Percentiles rank a stretch among this genome's conserved stretches.
phyloP scores from a whole-genome alignment of 2,329 filamentous ascomycete species.

The Verruconis gallopava region DNA sequence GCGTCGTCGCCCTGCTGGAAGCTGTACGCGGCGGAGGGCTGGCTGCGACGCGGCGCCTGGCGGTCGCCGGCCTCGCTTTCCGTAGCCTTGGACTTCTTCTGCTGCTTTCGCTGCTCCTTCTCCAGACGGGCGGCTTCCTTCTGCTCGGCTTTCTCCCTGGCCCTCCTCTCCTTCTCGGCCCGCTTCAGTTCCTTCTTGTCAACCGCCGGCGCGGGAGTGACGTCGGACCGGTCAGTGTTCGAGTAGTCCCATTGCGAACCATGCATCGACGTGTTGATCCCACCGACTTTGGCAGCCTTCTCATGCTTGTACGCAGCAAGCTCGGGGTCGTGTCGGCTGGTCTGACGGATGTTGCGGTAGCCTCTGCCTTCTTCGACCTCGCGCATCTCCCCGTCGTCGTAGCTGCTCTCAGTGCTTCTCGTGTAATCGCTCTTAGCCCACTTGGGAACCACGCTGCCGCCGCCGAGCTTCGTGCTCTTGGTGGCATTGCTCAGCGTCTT shows the following conservation, averaged over 20 bases:
- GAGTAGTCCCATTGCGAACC: constrained; percentile 64
- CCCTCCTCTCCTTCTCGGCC: constrained; percentile 30
- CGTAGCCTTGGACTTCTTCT: constrained; percentile 14
- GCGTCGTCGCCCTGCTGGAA: constrained; percentile 33
- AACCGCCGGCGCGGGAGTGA: constrained; percentile 21
- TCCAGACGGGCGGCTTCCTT: constrained; percentile 26
- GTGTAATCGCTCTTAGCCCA: constrained; percentile 19
- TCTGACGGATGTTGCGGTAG: constrained; percentile 25
- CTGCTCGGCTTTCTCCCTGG: constrained; percentile 19
- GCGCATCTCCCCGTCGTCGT: constrained; percentile 27
- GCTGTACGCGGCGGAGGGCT: constrained; percentile 31
- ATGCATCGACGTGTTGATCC: constrained; percentile 72
- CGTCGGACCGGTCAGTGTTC: constrained; percentile 49
- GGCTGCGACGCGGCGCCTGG: constrained; percentile 19
- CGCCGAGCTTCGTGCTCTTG: constrained; percentile 70
- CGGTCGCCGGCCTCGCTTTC: constrained; percentile 16
- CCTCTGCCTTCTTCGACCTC: constrained; percentile 28
- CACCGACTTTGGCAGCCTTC: constrained; percentile 73
- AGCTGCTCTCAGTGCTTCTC: constrained; percentile 26
- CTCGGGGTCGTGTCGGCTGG: constrained; percentile 48
- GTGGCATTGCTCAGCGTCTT: constrained; percentile 75
- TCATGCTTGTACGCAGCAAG: constrained; percentile 78
- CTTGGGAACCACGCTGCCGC: constrained; percentile 56
- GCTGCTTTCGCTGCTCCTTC: constrained; percentile 27
- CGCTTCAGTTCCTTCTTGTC: constrained; percentile 29